These are phyloP conservation scores for Pythium oligandrum DNA, from an alignment of 352 stramenopile genomes.

Conservation along the genomic window DNA sequence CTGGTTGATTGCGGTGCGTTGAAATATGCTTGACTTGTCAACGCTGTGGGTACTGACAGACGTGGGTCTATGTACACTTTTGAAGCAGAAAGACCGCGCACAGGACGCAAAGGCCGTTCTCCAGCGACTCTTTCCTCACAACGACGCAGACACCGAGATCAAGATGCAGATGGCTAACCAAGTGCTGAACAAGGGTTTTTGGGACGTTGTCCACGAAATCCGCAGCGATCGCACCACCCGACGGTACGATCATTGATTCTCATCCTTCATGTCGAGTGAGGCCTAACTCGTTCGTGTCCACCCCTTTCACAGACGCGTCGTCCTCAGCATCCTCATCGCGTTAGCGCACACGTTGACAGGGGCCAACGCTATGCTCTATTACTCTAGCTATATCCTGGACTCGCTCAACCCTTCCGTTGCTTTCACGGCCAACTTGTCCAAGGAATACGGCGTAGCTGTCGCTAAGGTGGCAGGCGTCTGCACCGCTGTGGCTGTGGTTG, in stretches of 20 bases:
- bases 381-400: constrained; percentile 69
- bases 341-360: constrained; percentile 62
- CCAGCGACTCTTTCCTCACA: constrained; percentile 17
- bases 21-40: no score
- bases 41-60: no score
- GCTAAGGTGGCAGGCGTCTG: constrained; percentile 65
- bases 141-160: constrained; percentile 1
- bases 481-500: constrained; percentile 41
- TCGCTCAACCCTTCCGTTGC: constrained; percentile 18
- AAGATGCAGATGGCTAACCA: constrained; percentile 17
- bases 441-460: constrained; percentile 58
- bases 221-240: constrained; percentile 28
- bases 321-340: constrained; percentile 52
- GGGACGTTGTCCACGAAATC: constrained; percentile 30
- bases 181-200: constrained; percentile 30
- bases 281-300: no score
- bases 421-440: constrained; percentile 18
- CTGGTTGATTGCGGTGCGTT: constrained; percentile 53
- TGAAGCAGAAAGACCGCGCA: constrained; percentile 35
- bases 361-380: constrained; percentile 79
- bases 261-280: not conserved
- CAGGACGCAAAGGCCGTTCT: constrained; percentile 38
- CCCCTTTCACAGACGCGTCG: constrained; percentile 25
- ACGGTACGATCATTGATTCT: constrained; percentile 19
- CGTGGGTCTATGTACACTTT: no score